Conservation (phyloP, 495 filamentous ascomycete species). For the Aspergillus cavernicola region DNA sequence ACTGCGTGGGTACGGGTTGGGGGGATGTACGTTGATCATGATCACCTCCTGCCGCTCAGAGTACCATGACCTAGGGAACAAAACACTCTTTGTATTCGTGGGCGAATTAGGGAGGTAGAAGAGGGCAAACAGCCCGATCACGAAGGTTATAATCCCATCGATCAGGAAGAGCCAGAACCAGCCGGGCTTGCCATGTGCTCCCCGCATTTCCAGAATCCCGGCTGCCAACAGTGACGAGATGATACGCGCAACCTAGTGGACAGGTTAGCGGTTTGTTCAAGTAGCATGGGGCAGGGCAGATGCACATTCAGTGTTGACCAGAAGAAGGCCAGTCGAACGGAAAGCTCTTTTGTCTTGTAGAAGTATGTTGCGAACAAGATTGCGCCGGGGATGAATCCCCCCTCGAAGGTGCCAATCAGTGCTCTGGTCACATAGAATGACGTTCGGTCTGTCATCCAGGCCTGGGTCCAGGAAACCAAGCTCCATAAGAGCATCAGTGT, state of each 20-base stretch:
- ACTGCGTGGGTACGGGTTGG: neutral
- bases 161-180: constrained; percentile 56
- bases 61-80: constrained; percentile 50
- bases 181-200: constrained; percentile 40
- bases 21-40: constrained; percentile 48
- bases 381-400: constrained; percentile 51
- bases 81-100: constrained; percentile 48
- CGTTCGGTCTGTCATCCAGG: constrained; percentile 32
- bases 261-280: neutral
- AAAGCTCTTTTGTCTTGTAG: constrained; percentile 48
- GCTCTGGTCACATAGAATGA: constrained; percentile 39
- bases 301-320: constrained; percentile 50
- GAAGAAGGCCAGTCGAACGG: constrained; percentile 50
- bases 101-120: constrained; percentile 43
- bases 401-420: constrained; percentile 28
- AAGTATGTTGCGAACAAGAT: constrained; percentile 53
- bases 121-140: constrained; percentile 27
- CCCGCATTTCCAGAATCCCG: constrained; percentile 50
- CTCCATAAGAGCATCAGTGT: constrained; percentile 47
- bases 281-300: neutral
- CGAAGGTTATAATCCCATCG: constrained; percentile 31
- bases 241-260: constrained; percentile 35
- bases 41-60: constrained; percentile 49
- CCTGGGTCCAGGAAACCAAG: constrained; percentile 38
- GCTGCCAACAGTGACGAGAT: constrained; percentile 51